These are phyloP conservation scores for Fragaria iinumae DNA, from an alignment of 306 rosid genomes.

Conservation along the genomic window DNA sequence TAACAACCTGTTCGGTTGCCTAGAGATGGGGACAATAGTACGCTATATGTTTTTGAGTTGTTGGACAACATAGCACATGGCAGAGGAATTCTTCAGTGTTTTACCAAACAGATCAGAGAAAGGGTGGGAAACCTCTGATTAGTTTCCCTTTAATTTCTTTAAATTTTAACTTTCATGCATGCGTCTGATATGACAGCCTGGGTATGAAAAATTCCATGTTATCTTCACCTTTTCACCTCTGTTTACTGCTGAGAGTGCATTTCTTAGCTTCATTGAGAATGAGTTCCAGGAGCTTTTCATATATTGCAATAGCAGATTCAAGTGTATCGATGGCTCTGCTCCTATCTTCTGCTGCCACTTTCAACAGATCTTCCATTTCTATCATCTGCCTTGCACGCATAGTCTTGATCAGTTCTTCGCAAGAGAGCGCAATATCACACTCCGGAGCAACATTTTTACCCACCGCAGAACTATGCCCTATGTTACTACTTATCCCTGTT, in stretches of 20 bases:
- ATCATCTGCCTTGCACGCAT: constrained; percentile 24
- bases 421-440: constrained; percentile 14
- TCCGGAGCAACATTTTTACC: neutral
- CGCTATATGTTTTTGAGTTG: neutral
- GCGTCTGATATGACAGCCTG: neutral
- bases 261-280: constrained; percentile 56
- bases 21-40: neutral
- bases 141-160: neutral
- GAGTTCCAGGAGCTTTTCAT: constrained; percentile 63
- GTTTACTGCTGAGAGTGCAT: constrained; percentile 8
- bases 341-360: constrained; percentile 36
- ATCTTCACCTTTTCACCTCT: neutral
- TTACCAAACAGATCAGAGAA: neutral
- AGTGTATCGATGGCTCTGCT: constrained; percentile 55
- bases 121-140: neutral
- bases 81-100: neutral
- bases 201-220: neutral
- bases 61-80: constrained; percentile 6
- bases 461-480: constrained; percentile 1
- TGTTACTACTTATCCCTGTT: constrained; percentile 16
- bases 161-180: neutral
- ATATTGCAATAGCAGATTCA: constrained; percentile 60
- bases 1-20: neutral
- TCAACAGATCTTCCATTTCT: constrained; percentile 32
- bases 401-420: constrained; percentile 28